Conservation (phyloP, 73 alveolate species). For the Paramecium sonneborni region DNA sequence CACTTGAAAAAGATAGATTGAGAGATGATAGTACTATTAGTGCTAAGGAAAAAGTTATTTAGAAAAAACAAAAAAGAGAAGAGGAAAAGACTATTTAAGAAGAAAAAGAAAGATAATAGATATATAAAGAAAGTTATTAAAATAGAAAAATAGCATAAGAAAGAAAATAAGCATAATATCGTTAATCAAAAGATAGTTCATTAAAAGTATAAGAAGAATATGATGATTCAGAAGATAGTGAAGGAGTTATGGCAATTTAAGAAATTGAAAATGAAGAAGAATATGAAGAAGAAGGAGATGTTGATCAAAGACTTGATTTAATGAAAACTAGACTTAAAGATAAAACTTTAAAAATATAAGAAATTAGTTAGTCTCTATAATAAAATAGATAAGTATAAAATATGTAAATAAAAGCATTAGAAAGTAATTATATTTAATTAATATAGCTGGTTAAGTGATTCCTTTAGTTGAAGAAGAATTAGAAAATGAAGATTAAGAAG, state of each 20-base stretch:
- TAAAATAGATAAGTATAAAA: constrained; percentile 45
- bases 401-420: constrained; percentile 45
- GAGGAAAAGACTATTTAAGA: constrained; percentile 44
- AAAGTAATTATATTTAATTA: background rate
- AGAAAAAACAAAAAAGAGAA: constrained; percentile 32
- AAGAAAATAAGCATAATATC: constrained; percentile 62
- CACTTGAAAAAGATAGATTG: constrained; percentile 57
- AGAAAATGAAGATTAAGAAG: constrained; percentile 58
- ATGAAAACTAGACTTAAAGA: constrained; percentile 62
- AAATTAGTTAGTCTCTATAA: constrained; percentile 30
- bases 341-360: constrained; percentile 61
- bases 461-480: constrained; percentile 26
- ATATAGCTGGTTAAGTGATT: constrained; percentile 43
- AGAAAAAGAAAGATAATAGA: constrained; percentile 41
- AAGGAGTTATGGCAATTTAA: constrained; percentile 48
- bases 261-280: constrained; percentile 72
- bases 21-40: constrained; percentile 44
- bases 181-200: constrained; percentile 59
- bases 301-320: constrained; percentile 58
- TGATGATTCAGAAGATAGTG: constrained; percentile 62
- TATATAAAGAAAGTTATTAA: constrained; percentile 49
- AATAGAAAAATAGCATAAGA: constrained; percentile 58
- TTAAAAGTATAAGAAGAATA: constrained; percentile 58
- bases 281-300: constrained; percentile 67
- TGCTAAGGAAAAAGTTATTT: constrained; percentile 56